Conservation (phyloP, 768 basidiomycete species). For the Brasilioporus rufonigricans region DNA sequence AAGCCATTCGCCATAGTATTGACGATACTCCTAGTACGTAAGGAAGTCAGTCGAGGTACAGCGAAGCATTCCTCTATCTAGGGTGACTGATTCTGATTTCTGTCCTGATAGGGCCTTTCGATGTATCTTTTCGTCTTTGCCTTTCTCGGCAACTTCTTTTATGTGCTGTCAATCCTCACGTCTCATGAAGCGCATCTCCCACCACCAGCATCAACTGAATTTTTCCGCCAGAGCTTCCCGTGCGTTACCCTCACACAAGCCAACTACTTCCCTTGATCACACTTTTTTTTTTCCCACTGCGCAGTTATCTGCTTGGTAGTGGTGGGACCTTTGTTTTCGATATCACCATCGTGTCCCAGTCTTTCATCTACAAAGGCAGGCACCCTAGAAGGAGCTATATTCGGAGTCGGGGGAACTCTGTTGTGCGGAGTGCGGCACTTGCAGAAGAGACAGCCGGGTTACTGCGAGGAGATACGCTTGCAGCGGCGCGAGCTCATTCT, state of each 20-base stretch:
- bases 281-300: not conserved
- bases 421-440: conserved; percentile 25
- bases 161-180: conserved; percentile 85
- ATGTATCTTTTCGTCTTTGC: conserved; percentile 93
- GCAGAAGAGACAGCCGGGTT: conserved; percentile 52
- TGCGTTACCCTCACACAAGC: conserved; percentile 39
- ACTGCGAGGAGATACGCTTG: conserved; percentile 41
- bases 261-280: not conserved
- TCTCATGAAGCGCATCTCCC: conserved; percentile 63
- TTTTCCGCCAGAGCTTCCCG: conserved; percentile 82
- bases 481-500: conserved; percentile 27
- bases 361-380: conserved; percentile 66
- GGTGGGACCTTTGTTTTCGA: conserved; percentile 94
- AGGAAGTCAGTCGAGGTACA: conserved; percentile 86
- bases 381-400: conserved; percentile 33
- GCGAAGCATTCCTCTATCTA: not conserved
- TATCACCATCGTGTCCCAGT: conserved; percentile 85
- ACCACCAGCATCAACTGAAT: conserved; percentile 58
- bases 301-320: conserved; percentile 85
- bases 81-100: conserved; percentile 4
- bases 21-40: conserved; percentile 52
- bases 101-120: conserved; percentile 71
- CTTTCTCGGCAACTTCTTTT: conserved; percentile 91
- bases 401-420: conserved; percentile 27
- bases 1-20: not conserved